Percentiles rank a stretch among this genome's conserved stretches.
These are phyloP conservation scores for Microcyclosporella mali DNA, from an alignment of 2,329 filamentous ascomycete genomes.

Conservation along the genomic window DNA sequence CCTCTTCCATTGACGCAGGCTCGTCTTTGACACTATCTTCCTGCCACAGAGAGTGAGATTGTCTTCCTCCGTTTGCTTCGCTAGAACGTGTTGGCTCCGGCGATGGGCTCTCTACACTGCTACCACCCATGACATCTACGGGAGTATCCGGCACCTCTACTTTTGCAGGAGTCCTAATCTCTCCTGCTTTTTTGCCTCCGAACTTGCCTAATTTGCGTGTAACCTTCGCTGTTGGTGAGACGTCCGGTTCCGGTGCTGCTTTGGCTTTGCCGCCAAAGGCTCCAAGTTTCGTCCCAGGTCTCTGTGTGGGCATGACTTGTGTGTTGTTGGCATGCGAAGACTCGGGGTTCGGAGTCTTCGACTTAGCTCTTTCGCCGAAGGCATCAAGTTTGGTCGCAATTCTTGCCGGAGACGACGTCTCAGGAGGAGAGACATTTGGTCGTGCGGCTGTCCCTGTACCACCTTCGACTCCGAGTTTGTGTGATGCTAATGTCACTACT, in stretches of 20 bases:
- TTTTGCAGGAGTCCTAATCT: too few relatives aligned
- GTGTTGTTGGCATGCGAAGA: background rate
- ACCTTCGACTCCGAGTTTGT: constrained; percentile 7
- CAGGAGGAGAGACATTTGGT: background rate
- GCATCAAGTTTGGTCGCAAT: constrained; percentile 13
- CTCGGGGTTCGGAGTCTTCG: background rate
- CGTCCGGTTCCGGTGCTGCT: background rate
- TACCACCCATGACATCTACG: too few relatives aligned
- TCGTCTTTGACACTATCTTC: background rate
- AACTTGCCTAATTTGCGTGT: background rate
- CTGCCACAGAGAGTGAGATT: background rate
- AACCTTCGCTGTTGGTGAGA: background rate
- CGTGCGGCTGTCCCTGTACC: constrained; percentile 8
- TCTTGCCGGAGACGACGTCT: background rate
- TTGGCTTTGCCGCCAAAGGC: constrained; percentile 13
- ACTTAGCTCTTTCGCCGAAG: constrained; percentile 12
- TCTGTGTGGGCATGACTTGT: constrained; percentile 1
- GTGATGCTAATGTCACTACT: background rate
- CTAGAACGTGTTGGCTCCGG: too few relatives aligned
- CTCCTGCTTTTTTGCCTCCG: too few relatives aligned
- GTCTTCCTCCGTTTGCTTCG: background rate
- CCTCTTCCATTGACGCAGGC: constrained; percentile 27
- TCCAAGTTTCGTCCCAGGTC: constrained; percentile 17
- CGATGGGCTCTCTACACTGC: too few relatives aligned
- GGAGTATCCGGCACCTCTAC: too few relatives aligned